Conservation (phyloP, 2,329 filamentous ascomycete genomes). For the Phialocephala sp. region DNA sequence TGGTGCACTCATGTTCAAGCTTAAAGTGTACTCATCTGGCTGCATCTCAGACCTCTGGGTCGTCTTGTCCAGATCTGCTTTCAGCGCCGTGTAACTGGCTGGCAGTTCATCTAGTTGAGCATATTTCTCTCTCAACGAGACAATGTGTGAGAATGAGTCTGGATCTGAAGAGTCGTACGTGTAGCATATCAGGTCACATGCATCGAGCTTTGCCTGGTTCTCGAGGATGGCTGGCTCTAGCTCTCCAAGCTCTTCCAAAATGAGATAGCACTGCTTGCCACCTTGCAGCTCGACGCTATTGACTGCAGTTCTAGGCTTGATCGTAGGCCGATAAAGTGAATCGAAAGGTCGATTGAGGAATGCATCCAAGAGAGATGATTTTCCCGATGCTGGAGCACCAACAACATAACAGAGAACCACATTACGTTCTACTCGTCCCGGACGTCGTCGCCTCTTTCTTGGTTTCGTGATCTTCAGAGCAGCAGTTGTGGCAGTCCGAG, state of each 20-base stretch:
- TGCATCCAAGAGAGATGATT: constrained; percentile 87
- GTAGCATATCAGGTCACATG: constrained; percentile 93
- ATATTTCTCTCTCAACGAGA: constrained; percentile 77
- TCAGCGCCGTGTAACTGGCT: constrained; percentile 89
- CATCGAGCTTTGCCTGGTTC: constrained; percentile 86
- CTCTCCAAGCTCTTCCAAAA: constrained; percentile 92
- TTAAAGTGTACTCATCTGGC: constrained; percentile 88
- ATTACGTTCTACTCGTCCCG: constrained; percentile 88
- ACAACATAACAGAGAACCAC: constrained; percentile 94
- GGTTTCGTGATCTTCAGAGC: constrained; percentile 93
- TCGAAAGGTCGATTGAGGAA: constrained; percentile 91
- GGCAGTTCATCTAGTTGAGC: constrained; percentile 88
- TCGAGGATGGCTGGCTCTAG: constrained; percentile 94
- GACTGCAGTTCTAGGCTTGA: constrained; percentile 90
- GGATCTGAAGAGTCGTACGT: constrained; percentile 97
- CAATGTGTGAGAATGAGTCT: constrained; percentile 92
- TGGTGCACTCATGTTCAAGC: constrained; percentile 86
- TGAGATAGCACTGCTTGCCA: constrained; percentile 96
- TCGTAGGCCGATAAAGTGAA: constrained; percentile 85
- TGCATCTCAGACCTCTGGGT: constrained; percentile 92
- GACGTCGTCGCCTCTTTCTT: constrained; percentile 80
- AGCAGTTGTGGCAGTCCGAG: constrained; percentile 77
- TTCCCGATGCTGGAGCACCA: constrained; percentile 84
- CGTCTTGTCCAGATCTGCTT: constrained; percentile 94
- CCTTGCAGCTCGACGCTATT: constrained; percentile 96